Evolutionary conservation across 805 yeast species (phyloP), one percentile per base, ranked within the genome.

Genomic region (Kuraishia floccosa): DNA sequence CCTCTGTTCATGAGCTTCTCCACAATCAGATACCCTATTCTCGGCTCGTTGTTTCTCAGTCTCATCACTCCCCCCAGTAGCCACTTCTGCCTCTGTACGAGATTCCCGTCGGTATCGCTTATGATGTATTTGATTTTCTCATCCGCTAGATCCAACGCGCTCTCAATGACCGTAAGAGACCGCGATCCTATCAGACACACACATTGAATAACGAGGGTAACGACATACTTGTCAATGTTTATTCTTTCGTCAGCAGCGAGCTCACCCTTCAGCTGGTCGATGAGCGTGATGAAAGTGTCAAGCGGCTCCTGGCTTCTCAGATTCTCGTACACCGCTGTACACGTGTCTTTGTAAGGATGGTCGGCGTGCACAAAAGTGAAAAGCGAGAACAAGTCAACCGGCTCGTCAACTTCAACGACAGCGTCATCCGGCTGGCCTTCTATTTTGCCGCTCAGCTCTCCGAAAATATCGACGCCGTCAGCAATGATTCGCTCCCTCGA

Each of bases 161-260:
- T 71, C 37, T 69, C 71, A 24, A 78, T 76, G 44, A 80, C 86
- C 0, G 89, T 83, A 26, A 87, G 66, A 0, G 96, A 87, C 48
- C 96, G 69, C 28, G 85, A 78, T 10, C 97, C 96, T 35, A 85
- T 76, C 41, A 76, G 76, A 28, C 89, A 80, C 31, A 84, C 65
- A 0, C 79, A 63, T 45, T 83, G 89, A 43, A 78, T 65, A 10
- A 85, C 53, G 11, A 82, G 55, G 18, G 78, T 70, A 12, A 81
- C 59, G 23, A 77, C 50, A 33, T 78, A 63, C 42, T 56, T 53
- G 17, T 60, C 58, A 25, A 60, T 42, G 26, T 59, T 51, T 2
- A 49, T 49, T 15, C 59, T 63, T 5, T 43, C 41, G 30, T 46
- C 35, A 16, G 34, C 30, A n/a, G 47, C 44, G 17, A 41, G 28